Conservation (phyloP, 2,329 filamentous ascomycete species). For the Fusarium camptoceras region DNA sequence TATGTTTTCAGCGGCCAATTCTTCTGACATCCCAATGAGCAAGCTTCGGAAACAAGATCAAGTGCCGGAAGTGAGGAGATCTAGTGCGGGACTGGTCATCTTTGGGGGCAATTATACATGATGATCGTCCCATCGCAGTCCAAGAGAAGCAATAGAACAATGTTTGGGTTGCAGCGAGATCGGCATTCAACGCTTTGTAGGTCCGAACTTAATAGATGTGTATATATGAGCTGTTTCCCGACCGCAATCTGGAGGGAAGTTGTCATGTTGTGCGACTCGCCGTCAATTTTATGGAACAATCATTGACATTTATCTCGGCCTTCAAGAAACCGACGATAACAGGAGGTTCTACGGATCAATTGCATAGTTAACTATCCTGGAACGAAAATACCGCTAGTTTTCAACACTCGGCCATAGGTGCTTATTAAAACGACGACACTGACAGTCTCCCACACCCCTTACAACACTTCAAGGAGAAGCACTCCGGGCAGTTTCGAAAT, state of each 20-base stretch:
- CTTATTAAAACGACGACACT: background rate
- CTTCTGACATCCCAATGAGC: background rate
- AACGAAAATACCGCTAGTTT: background rate
- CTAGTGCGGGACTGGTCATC: background rate
- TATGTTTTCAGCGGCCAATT: background rate
- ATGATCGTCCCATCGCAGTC: background rate
- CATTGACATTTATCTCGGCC: background rate
- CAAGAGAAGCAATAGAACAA: background rate
- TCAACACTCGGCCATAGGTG: background rate
- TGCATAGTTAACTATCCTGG: background rate
- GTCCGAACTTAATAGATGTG: background rate
- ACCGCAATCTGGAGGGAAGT: background rate
- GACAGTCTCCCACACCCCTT: background rate
- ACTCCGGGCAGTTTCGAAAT: background rate
- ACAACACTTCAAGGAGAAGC: background rate
- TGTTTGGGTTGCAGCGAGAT: slow-evolving; percentile 1
- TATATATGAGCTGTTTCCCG: background rate
- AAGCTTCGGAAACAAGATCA: slow-evolving; percentile 14
- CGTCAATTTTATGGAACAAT: background rate
- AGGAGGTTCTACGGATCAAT: background rate
- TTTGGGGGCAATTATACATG: background rate
- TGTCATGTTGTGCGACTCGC: background rate
- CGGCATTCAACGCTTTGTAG: background rate
- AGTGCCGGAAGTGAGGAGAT: slow-evolving; percentile 2
- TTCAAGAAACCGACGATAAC: background rate